Conservation (phyloP, 1,284 basidiomycete genomes). For the Leccinum proliferum region DNA sequence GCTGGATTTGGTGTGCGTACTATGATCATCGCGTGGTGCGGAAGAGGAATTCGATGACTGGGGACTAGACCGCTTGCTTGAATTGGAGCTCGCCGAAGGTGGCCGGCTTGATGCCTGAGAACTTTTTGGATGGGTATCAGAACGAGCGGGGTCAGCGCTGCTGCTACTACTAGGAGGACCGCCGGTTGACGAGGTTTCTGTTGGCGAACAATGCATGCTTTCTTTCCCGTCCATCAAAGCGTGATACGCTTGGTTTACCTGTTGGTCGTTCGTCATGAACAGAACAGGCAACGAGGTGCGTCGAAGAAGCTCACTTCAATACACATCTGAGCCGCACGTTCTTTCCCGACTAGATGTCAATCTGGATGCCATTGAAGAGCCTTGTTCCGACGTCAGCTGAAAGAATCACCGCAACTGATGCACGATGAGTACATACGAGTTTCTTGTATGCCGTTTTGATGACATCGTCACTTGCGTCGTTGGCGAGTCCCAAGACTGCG, state of each 20-base stretch:
- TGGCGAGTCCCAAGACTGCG: constrained; percentile 26
- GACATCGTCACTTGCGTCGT: constrained; percentile 27
- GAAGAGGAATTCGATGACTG: constrained; percentile 9
- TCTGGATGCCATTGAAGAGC: constrained; percentile 33
- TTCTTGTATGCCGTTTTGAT: constrained; percentile 32
- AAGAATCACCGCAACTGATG: background rate
- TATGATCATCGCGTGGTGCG: constrained; percentile 11
- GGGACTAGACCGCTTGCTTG: constrained; percentile 20
- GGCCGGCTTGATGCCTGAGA: constrained; percentile 26
- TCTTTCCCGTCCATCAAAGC: constrained; percentile 76
- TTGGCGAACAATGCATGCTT: constrained; percentile 33
- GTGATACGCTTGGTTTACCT: constrained; percentile 40
- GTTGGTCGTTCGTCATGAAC: background rate
- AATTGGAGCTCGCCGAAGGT: constrained; percentile 27
- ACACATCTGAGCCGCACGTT: constrained; percentile 30
- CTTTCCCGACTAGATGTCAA: constrained; percentile 49
- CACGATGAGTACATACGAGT: constrained; percentile 19
- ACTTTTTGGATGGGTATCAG: constrained; percentile 18
- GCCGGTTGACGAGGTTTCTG: constrained; percentile 23
- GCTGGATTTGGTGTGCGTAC: constrained; percentile 7
- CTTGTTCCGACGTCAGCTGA: constrained; percentile 15
- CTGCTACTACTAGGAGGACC: constrained; percentile 15
- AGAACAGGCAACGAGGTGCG: constrained; percentile 18
- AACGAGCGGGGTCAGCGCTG: constrained; percentile 19
- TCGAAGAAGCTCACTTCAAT: constrained; percentile 21